phyloP scores from a whole-genome alignment of 257 asterid species.

The Ligustrum vulgare region DNA sequence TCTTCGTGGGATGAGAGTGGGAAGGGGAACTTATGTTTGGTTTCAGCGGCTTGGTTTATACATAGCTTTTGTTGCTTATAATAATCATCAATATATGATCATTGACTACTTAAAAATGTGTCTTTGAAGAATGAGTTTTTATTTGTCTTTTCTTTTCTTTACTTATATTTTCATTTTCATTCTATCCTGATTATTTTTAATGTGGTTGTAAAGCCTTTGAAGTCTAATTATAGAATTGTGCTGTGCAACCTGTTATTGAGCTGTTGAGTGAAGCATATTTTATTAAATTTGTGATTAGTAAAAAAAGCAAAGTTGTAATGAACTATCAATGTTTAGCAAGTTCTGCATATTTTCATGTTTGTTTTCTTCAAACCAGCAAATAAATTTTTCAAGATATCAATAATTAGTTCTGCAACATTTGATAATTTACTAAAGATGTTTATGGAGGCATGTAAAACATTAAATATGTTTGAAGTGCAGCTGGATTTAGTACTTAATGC shows the following conservation, averaged over 20 bases:
- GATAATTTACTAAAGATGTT: neutral
- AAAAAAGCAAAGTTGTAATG: constrained; percentile 6
- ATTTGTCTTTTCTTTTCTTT: neutral
- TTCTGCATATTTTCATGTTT: neutral
- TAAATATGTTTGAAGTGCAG: neutral
- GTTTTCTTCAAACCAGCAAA: neutral
- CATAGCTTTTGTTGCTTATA: neutral
- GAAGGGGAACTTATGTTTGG: neutral
- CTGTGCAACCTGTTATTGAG: constrained; percentile 1
- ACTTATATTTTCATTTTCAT: neutral
- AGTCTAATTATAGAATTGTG: constrained; percentile 5
- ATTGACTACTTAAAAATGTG: neutral
- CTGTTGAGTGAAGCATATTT: neutral
- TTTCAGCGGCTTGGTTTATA: neutral
- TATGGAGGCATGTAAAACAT: neutral
- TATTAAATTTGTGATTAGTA: constrained; percentile 12
- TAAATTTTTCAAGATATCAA: neutral
- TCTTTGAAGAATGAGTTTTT: neutral
- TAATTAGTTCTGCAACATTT: neutral
- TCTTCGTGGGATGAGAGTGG: neutral
- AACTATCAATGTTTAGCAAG: neutral
- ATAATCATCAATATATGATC: too few species aligned
- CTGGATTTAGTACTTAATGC: neutral
- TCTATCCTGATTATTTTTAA: neutral
- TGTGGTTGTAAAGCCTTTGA: constrained; percentile 7